Evolutionary conservation across 2,329 filamentous ascomycete species (phyloP), one percentile per base, ranked within the genome.

Genomic region (Ceratocystis colombiana): DNA sequence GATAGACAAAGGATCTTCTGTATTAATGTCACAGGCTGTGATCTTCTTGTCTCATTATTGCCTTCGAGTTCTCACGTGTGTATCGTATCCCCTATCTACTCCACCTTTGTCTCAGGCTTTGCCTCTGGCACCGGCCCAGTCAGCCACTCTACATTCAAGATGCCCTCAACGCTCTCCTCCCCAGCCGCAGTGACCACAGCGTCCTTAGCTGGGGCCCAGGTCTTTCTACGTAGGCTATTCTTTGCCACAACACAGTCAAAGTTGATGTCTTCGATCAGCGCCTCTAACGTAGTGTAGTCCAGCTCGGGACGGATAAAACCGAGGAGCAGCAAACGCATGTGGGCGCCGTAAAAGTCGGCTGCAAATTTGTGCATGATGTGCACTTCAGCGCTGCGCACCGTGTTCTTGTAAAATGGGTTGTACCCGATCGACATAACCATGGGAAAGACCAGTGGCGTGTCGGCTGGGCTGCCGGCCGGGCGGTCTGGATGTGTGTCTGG

Each of bases 331-430:
- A 97, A 78, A 53, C 90, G 86, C 79, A 97, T 88, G 70, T 85
- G 83, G 4, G 82, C 83, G 69, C 84, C 89, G 77, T 97, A 97
- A 74, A 99, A 99, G 74, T 97, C 91, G 48, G 80, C 78, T 1
- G 77, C 75, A 74, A 96, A 96, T 55, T 80, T 75, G 72, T 90
- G 86, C 75, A 99, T 82, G 65, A 99, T 83, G 77, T 96, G 91
- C 66, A 96, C 91, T 80, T 96, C 91, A 73, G 94, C 91, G 69
- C 84, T 90, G 69, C 90, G 86, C 61, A 89, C 85, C 3, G 82
- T 86, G 80, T 99, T 97, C 75, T 92, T 91, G 82, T 96, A 99
- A 77, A 92, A 97, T 0, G 94, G 94, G 76, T 97, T 99, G 82
- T 92, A 97, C 57, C 94, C 94, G 70, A 96, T 93, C 68, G 86